Evolutionary conservation across 2,329 filamentous ascomycete genomes (phyloP), one percentile per base, ranked within the genome.

Genomic region (Blastomyces gilchristii): DNA sequence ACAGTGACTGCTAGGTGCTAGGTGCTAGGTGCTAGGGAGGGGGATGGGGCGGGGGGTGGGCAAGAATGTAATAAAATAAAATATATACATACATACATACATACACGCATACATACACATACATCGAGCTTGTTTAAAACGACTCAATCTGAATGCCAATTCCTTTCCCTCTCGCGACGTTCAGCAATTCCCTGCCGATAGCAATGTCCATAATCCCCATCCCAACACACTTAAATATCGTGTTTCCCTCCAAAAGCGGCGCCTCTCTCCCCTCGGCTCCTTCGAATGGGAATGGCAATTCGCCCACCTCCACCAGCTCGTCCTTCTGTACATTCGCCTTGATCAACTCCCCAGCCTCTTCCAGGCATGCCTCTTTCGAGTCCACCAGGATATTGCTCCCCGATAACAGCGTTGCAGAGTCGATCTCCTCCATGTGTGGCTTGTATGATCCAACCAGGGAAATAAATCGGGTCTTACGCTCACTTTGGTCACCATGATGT

Each of bases 301-400:
- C 72, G 0, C 79, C 79, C 66, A 80, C 70, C 66, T 81, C 79
- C 5, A 77, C 64, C 62, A 80, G 65, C 57, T 79, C 72, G 1
- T 73, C 71, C 22, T 69, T 70, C 2, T 65, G 65, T 11, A 80
- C 68, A 18, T 70, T 67, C 0, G 77, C 79, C 58, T 69, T 71
- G 45, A 80, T 77, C 41, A 81, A 63, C 67, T 81, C 80, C 2
- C 79, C 79, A 3, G 78, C 74, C 65, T 81, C 78, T 57, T 76
- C 71, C 59, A 80, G 67, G 65, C 77, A 80, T 3, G 76, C 78
- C 49, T 78, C 73, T 45, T 71, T 74, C 9, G 68, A 80, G 66
- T 91, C 88, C 5, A 91, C 88, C 5, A 90, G 81, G 34, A 91
- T 80, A 16, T 83, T 85, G 0, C 85, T 85, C 0, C 85, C 86